Evolutionary conservation across 331 rosid species (phyloP), one percentile per base, ranked within the genome.

Genomic region (Ulmus americana): DNA sequence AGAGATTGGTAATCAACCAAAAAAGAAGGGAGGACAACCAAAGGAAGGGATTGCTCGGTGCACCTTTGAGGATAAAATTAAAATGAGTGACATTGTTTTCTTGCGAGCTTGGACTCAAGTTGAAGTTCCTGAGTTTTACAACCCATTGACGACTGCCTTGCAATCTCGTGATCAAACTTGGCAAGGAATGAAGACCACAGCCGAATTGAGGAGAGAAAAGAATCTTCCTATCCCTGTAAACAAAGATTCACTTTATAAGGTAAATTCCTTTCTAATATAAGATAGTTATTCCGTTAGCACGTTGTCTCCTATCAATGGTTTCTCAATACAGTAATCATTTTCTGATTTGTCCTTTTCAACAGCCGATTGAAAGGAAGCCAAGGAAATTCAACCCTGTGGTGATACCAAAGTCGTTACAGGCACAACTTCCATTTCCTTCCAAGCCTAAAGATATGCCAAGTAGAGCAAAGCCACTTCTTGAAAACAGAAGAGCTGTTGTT

Each of bases 11-110:
- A 89, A 89, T 80, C 76, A 82, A 74, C 85, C 96, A 5, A 83
- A 82, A 55, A 77, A 63, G 78, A 92, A 74, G 76, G 98, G 91
- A 58, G 95, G 95, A 62, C 76, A 75, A 59, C 64, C 77, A 7
- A 89, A 75, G 71, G 98, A 89, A 82, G 98, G 98, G 80, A 85
- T 92, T 68, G 98, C 84, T 47, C 78, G 98, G 76, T 92, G 98
- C 79, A 85, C 97, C 52, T 92, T 92, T 18, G 96, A 92, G 82
- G 98, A 92, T 79, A 92, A 85, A 78, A 86, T 92, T 75, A 85
- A 88, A 81, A 88, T 91, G 97, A 91, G 97, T 45, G 97, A 91
- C 84, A 82, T 84, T 64, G 95, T 91, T 61, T 91, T 91, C 82
- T 70, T 91, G 83, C 88, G 94, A 20, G 97, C 96, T 40, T 91